Percentiles rank a stretch among this genome's conserved stretches.
phyloP scores from a whole-genome alignment of 495 filamentous ascomycete species.

The Hypoxylon crocopeplum region DNA sequence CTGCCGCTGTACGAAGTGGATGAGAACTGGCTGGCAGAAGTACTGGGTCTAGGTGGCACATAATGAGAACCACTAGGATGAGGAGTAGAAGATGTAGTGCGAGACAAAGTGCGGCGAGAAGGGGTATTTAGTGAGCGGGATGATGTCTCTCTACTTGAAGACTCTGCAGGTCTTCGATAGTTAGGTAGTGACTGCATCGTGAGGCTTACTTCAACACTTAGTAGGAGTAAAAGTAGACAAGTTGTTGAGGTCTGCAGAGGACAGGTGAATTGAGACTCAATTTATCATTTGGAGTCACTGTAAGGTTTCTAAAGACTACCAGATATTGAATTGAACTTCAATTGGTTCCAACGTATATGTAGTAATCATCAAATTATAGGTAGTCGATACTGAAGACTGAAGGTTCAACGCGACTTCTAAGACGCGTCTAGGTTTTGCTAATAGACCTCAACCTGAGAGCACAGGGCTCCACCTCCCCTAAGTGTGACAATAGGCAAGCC shows the following conservation, averaged over 20 bases:
- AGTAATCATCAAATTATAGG: too few relatives aligned
- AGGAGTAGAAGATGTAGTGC: slow-evolving; percentile 29
- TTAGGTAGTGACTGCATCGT: neutral
- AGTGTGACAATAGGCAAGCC: too few relatives aligned
- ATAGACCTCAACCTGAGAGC: too few relatives aligned
- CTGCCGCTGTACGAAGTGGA: slow-evolving; percentile 29
- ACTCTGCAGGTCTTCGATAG: neutral
- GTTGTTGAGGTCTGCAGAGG: slow-evolving; percentile 10
- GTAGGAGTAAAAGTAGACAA: neutral
- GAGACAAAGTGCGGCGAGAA: slow-evolving; percentile 10
- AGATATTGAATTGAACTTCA: too few relatives aligned
- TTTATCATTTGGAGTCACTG: too few relatives aligned
- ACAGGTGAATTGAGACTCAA: too few relatives aligned
- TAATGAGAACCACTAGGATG: slow-evolving; percentile 8
- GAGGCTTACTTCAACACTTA: neutral
- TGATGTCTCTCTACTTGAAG: slow-evolving; percentile 9
- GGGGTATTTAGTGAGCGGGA: slow-evolving; percentile 3
- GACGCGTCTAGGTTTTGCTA: too few relatives aligned
- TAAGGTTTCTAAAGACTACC: too few relatives aligned
- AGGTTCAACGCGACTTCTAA: too few relatives aligned
- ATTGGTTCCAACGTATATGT: too few relatives aligned
- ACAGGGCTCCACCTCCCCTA: too few relatives aligned
- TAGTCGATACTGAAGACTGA: too few relatives aligned
- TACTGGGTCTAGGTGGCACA: slow-evolving; percentile 19
- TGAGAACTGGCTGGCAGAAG: slow-evolving; percentile 22